Evolutionary conservation across 23 red algal species (phyloP).

Genomic region (Chondrus crispus): DNA sequence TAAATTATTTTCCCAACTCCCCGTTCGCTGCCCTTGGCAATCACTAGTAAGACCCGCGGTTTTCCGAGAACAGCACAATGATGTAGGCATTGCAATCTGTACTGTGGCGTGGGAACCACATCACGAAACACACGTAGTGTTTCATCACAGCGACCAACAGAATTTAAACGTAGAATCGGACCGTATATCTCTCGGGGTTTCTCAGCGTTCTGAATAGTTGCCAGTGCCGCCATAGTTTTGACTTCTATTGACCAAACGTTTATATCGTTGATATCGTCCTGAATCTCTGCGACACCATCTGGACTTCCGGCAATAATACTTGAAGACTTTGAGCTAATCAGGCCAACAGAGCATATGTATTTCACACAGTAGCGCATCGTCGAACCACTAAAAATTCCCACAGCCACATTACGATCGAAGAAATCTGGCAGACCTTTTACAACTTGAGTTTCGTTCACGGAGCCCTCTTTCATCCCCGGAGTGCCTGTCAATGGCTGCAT

Average conservation of each 20-base stretch:
- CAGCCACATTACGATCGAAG: not conserved
- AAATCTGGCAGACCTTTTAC: not conserved
- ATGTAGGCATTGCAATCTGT: not conserved
- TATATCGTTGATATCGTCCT: not conserved
- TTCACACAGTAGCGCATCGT: too few relatives aligned
- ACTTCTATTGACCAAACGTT: not conserved
- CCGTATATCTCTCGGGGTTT: not conserved
- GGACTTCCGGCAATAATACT: not conserved
- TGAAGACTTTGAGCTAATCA: not conserved
- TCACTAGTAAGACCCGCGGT: not conserved
- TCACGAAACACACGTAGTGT: too few relatives aligned
- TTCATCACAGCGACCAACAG: too few relatives aligned
- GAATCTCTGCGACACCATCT: not conserved
- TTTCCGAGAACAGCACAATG: not conserved
- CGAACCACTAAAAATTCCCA: too few relatives aligned
- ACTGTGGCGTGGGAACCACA: not conserved
- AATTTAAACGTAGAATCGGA: too few relatives aligned
- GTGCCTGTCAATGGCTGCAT: not conserved
- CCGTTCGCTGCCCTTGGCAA: slow-evolving; percentile 13
- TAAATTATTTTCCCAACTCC: not conserved
- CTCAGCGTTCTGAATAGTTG: not conserved
- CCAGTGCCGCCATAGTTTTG: slow-evolving; percentile 1
- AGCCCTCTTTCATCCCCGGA: not conserved
- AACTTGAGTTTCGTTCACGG: not conserved
- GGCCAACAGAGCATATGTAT: not conserved